A percentile compares a stretch with the other conserved stretches of the same genome.
These are phyloP conservation scores for Cynanchum wilfordii DNA, from an alignment of 257 asterid genomes.

Conservation along the genomic window DNA sequence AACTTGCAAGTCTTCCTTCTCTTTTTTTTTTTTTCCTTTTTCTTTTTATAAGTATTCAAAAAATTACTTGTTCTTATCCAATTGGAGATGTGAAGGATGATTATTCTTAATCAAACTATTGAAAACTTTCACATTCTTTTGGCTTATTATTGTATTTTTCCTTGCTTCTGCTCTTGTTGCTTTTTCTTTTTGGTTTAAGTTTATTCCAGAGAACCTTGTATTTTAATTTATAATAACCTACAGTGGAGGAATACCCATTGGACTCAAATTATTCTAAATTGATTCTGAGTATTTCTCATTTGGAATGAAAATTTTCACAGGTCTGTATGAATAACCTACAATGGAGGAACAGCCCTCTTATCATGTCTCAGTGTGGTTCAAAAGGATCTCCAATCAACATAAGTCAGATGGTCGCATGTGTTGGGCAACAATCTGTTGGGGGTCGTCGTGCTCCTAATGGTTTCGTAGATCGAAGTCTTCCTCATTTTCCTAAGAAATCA, in stretches of 20 bases:
- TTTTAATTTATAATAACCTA: conserved; percentile 19
- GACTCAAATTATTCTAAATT: not conserved
- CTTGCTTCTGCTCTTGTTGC: not conserved
- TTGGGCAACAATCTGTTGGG: conserved; percentile 95
- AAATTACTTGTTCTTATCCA: not conserved
- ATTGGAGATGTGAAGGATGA: not conserved
- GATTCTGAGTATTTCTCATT: not conserved
- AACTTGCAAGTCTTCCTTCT: too few relatives aligned
- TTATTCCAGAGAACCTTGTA: not conserved
- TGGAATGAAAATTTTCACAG: conserved; percentile 33
- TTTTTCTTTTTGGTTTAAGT: not conserved
- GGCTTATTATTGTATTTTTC: not conserved
- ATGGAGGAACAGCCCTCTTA: conserved; percentile 97
- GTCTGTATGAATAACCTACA: conserved; percentile 67
- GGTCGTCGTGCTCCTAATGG: conserved; percentile 98
- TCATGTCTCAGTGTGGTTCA: conserved; percentile 98
- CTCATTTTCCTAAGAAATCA: conserved; percentile 78
- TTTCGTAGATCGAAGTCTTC: conserved; percentile 87
- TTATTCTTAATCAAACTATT: not conserved
- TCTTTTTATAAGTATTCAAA: not conserved
- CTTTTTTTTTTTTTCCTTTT: too few relatives aligned
- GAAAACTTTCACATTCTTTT: not conserved
- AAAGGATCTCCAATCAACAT: conserved; percentile 94
- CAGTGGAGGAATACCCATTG: conserved; percentile 87
- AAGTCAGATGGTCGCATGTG: conserved; percentile 98